Base-by-base conservation (phyloP, 345 rosid genomes). In the Salix koriyanagi region DNA sequence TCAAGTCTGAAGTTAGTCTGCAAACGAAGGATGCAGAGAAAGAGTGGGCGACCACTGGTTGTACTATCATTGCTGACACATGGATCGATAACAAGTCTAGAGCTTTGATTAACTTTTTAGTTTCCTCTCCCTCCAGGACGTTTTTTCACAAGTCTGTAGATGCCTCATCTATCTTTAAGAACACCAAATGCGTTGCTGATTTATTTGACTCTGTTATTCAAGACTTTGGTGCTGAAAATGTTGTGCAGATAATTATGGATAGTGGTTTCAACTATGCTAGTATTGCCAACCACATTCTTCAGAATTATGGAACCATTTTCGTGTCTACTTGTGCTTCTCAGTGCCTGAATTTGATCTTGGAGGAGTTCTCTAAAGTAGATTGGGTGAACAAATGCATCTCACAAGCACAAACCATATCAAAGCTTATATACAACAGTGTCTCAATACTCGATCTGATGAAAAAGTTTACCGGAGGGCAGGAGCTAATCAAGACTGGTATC, bases 301-400 rank as follows among this genome's bases (percentile, higher is more conserved):
- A 91, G 83, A 91, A 83, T 74, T 90, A 94, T 58, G 94, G 86
- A 78, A 87, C 85, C 77, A 86, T 91, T 74, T 91, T 94, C 56
- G 95, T 89, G 34, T 90, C 98, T 75, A 94, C 92, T 14, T 94
- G 97, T 84, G 95, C 91, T 78, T 91, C 98, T 83, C 95, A 86
- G n/a, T 90, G 95, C 79, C 68, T 91, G 87, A 92, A 90, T 76
- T 76, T 85, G 48, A 90, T 94, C 52, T 75, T 94, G 85, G 95
- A 94, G 80, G 98, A 94, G 41, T 94, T 94, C 83, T 88, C 94
- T 13, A 89, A 86, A 85, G 97, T 94, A 15, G 95, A 90, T 82
- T 94, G 98, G 95, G 98, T 94, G 77, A 88, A 87, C 79, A 81
- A 91, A 66, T 94, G 98, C 58, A 85, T 91, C 78, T 50, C 69